phyloP scores from a whole-genome alignment of 768 basidiomycete genomes.

The Saitozyma podzolica region DNA sequence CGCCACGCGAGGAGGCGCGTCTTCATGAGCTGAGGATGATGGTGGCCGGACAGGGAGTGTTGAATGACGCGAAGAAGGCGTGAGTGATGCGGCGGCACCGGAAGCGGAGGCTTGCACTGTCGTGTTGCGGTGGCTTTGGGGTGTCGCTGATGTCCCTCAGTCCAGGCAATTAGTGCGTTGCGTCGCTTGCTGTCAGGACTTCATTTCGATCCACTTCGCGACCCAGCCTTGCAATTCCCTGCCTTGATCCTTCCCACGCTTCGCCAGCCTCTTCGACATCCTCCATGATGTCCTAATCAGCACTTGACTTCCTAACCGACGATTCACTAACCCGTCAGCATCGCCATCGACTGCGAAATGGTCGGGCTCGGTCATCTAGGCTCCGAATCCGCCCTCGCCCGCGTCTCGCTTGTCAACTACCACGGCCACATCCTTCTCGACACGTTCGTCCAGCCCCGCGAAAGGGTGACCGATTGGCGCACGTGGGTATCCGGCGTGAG shows the following conservation, averaged over 20 bases:
- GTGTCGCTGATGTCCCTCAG: no score
- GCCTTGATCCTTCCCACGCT: no score
- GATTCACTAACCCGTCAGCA: slow-evolving; percentile 41
- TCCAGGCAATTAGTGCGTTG: no score
- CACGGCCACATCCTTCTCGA: slow-evolving; percentile 77
- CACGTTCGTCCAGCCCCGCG: slow-evolving; percentile 79
- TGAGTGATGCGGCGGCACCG: slow-evolving; percentile 21
- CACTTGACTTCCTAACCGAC: background rate
- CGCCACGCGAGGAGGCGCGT: slow-evolving; percentile 28
- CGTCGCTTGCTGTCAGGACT: no score
- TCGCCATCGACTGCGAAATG: slow-evolving; percentile 96
- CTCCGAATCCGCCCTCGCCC: slow-evolving; percentile 76
- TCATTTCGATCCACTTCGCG: background rate
- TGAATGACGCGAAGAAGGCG: slow-evolving; percentile 47
- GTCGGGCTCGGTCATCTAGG: slow-evolving; percentile 89
- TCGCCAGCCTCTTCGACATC: background rate
- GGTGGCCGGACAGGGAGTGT: slow-evolving; percentile 41
- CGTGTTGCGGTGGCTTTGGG: no score
- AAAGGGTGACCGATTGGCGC: slow-evolving; percentile 87
- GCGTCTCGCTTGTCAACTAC: slow-evolving; percentile 87
- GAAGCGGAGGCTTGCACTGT: no score
- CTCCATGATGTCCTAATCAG: background rate
- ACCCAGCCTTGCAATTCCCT: background rate
- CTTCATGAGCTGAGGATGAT: slow-evolving; percentile 44
- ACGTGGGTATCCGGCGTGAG: slow-evolving; percentile 87